Percentiles rank a stretch among this genome's conserved stretches.
Conservation (phyloP, 345 rosid genomes). For the Pistacia integerrima region DNA sequence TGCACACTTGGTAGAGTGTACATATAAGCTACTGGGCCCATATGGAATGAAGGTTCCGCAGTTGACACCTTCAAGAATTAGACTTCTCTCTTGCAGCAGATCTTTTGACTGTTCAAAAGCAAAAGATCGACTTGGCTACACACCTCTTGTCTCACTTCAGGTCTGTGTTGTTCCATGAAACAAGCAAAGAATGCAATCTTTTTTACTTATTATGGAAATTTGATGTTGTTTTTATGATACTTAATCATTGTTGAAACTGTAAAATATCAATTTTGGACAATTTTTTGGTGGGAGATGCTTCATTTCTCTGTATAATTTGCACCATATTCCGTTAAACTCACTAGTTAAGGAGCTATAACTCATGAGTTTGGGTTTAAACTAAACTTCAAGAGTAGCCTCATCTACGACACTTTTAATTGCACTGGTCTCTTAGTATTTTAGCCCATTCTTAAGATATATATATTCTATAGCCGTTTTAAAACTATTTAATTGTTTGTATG, state of each 20-base stretch:
- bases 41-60: conserved; percentile 92
- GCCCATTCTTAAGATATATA: not conserved
- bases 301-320: conserved; percentile 6
- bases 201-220: not conserved
- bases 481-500: not conserved
- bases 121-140: conserved; percentile 78
- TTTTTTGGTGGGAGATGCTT: conserved; percentile 5
- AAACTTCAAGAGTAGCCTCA: conserved; percentile 9
- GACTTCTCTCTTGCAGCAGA: conserved; percentile 81
- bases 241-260: not conserved
- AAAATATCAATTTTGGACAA: not conserved
- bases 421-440: not conserved
- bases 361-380: not conserved
- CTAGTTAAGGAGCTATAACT: not conserved
- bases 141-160: conserved; percentile 78
- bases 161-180: conserved; percentile 38
- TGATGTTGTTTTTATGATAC: conserved; percentile 8
- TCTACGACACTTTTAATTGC: not conserved
- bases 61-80: conserved; percentile 86
- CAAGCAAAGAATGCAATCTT: not conserved
- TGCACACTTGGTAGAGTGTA: conserved; percentile 69
- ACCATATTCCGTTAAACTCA: conserved; percentile 1
- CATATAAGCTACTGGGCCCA: conserved; percentile 69
- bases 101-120: conserved; percentile 79
- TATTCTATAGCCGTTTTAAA: not conserved